Evolutionary conservation across 2,329 filamentous ascomycete species (phyloP), one percentile per base, ranked within the genome.

Genomic region (Colletotrichum cereale): DNA sequence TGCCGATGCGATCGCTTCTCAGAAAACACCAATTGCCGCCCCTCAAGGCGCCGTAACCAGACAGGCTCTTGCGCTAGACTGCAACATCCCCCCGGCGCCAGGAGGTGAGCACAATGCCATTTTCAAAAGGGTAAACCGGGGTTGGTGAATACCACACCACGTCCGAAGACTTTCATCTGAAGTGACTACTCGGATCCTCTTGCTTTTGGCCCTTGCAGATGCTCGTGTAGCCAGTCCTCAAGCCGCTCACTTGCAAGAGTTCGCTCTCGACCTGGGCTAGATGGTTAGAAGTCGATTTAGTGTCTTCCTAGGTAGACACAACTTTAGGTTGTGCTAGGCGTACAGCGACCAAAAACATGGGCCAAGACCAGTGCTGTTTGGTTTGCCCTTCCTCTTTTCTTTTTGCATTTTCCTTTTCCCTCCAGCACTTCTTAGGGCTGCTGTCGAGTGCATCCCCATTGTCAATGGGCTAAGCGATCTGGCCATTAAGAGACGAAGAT

Each of bases 81-180:
- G 47, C 38, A 26, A 16, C 57, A 38, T 67, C 36, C 68, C 65
- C 65, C 34, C 40, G 47, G 70, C 56, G 40, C 53, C 52, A 72
- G 36, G 66, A 69, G 57, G 53, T 48, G 12, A 44, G 31, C 16
- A 29, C 36, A 60, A 61, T 44, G 56, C 18, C 26, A 18, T 34
- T n/a, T 10, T 10, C 34, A 64, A 47, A 52, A 52, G 18, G 18
- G 50, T 42, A 52, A 58, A 61, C 67, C 50, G 42, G 66, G 64
- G 53, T 55, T 72, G 34, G 58, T 53, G 60, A 38, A 47, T 57
- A 44, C 18, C 36, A 62, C 50, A 42, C 38, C 38, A 44, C 52
- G 47, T 67, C 58, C 24, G 40, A 42, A 56, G 60, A 24, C 44
- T 63, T 72, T 73, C 71, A 34, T 73, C 63, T 57, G 63, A 72